phyloP scores from a whole-genome alignment of 257 asterid genomes.

The Ehretia macrophylla region DNA sequence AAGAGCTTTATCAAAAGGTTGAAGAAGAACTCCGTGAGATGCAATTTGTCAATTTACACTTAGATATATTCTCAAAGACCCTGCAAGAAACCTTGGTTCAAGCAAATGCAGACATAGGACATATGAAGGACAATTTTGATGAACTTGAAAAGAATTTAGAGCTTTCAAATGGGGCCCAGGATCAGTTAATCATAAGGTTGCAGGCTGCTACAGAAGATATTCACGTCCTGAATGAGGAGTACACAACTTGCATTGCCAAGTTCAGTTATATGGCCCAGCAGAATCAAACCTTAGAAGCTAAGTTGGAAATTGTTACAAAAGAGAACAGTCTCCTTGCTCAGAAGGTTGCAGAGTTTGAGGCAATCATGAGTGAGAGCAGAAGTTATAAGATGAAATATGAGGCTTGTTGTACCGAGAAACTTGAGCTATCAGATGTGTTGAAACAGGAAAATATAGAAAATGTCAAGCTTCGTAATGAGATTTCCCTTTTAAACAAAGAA shows the following conservation, averaged over 20 bases:
- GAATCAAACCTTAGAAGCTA: slow-evolving; percentile 63
- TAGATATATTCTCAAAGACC: slow-evolving; percentile 75
- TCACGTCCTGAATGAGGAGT: slow-evolving; percentile 49
- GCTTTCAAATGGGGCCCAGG: slow-evolving; percentile 51
- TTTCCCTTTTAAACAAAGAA: slow-evolving; percentile 45
- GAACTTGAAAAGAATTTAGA: slow-evolving; percentile 58
- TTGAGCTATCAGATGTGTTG: slow-evolving; percentile 49
- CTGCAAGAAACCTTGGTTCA: slow-evolving; percentile 53
- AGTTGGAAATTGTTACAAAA: slow-evolving; percentile 36
- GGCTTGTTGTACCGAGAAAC: slow-evolving; percentile 59
- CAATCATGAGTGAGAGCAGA: slow-evolving; percentile 28
- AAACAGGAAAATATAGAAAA: slow-evolving; percentile 51
- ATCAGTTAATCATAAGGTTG: slow-evolving; percentile 55
- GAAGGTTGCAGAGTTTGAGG: slow-evolving; percentile 56
- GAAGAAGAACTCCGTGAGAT: slow-evolving; percentile 77
- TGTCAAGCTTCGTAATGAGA: slow-evolving; percentile 45
- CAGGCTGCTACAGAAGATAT: slow-evolving; percentile 62
- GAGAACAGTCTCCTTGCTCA: slow-evolving; percentile 52
- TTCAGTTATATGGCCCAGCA: slow-evolving; percentile 56
- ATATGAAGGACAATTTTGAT: slow-evolving; percentile 33
- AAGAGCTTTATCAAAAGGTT: slow-evolving; percentile 72
- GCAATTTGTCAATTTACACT: slow-evolving; percentile 60
- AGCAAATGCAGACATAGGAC: slow-evolving; percentile 40
- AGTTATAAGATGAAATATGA: slow-evolving; percentile 48
- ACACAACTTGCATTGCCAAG: slow-evolving; percentile 50